Evolutionary conservation across 495 filamentous ascomycete species (phyloP), one percentile per base, ranked within the genome.

Genomic region (Trichoderma erinaceum): DNA sequence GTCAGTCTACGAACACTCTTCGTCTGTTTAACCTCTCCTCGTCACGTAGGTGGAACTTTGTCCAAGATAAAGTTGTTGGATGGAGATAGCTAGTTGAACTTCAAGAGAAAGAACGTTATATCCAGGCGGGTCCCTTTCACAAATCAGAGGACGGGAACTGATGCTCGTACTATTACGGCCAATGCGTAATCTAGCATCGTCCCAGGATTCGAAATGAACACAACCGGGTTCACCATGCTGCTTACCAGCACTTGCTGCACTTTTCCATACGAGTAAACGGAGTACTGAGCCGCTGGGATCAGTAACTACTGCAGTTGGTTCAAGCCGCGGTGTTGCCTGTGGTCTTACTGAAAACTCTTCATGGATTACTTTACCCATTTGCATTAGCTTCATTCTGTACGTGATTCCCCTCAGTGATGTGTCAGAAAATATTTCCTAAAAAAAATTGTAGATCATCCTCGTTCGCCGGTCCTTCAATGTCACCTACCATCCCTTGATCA

Each of bases 31-130:
- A 4, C 18, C 27, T 11, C 21, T 27, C 21, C 27, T 2, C 25
- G 25, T 27, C 52, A 11, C 11, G 52, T 61, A 29, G 21, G 52
- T 23, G 52, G 52, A 16, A 27, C 52, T 16, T 23, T 11, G 13
- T 16, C 27, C 18, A 61, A 61, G 52, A 61, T 61, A 61, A 61
- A 50, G 46, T 50, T 50, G 46, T 50, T n/a, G 18, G 21, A 50
- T 29, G 46, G 46, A 7, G 21, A 50, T 50, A 16, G 21, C 46
- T 50, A n/a, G 18, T 3, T 50, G 46, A 50, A 50, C 16, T 6
- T 50, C 46, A 50, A 16, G 46, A 50, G 46, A 18, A 12, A 46
- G 21, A 50, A n/a, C 18, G 46, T 7, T 50, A 6, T 3, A 15
- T 50, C 43, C 43, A 46, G 43, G 21, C 46, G 29, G 4, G 29